Conservation (phyloP, 768 basidiomycete species). For the Suillus decipiens region DNA sequence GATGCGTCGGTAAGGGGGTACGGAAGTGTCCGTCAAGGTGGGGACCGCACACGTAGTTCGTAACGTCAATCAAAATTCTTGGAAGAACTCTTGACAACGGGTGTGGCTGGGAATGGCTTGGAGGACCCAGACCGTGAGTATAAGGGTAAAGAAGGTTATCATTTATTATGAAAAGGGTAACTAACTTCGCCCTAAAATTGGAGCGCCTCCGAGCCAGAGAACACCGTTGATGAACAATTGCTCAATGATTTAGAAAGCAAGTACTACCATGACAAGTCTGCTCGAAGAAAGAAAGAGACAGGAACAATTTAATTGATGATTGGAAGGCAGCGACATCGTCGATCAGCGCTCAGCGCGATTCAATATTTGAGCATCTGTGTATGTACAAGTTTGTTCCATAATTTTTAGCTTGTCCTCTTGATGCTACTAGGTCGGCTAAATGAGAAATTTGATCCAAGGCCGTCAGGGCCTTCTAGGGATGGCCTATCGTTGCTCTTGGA, state of each 20-base stretch:
- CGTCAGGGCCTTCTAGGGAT: slow-evolving; percentile 16
- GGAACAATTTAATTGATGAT: background rate
- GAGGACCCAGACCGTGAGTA: background rate
- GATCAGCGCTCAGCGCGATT: background rate
- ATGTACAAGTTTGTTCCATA: background rate
- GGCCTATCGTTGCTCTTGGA: slow-evolving; percentile 1
- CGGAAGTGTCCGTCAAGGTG: background rate
- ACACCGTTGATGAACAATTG: too few species aligned
- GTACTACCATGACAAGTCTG: too few species aligned
- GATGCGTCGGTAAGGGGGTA: background rate
- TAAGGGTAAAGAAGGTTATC: background rate
- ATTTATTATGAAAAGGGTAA: background rate
- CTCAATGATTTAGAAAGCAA: too few species aligned
- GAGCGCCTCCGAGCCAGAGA: background rate
- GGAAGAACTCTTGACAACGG: slow-evolving; percentile 4
- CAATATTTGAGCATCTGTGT: background rate
- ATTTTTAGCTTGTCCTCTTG: slow-evolving; percentile 9
- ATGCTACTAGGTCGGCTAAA: slow-evolving; percentile 24
- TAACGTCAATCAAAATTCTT: slow-evolving; percentile 7
- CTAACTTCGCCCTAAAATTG: background rate
- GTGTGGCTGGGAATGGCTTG: background rate
- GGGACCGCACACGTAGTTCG: background rate
- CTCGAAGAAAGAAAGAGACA: background rate
- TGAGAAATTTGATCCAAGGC: slow-evolving; percentile 18
- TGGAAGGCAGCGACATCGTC: background rate